phyloP scores from a whole-genome alignment of 805 yeast species.

The Metschnikowia peoriensis region DNA sequence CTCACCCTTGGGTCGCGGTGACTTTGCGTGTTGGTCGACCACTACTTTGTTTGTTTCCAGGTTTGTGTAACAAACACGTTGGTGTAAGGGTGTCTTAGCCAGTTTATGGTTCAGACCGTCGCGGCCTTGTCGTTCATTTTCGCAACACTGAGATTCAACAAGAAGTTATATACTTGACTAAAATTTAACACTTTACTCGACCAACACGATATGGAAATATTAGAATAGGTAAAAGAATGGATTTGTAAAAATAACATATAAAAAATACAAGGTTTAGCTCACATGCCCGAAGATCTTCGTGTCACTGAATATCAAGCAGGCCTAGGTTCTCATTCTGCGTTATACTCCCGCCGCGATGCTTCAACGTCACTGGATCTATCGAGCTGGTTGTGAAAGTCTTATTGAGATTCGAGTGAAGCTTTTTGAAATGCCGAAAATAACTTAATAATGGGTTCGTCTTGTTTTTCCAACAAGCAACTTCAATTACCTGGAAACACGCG shows the following conservation, averaged over 20 bases:
- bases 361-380: slow-evolving; percentile 15
- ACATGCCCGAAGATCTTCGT: background rate
- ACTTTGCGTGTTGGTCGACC: background rate
- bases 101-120: background rate
- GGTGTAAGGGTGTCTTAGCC: slow-evolving; percentile 1
- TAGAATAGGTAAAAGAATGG: background rate
- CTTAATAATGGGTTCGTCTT: slow-evolving; percentile 27
- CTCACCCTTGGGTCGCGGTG: background rate
- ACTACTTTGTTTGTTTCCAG: background rate
- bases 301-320: background rate
- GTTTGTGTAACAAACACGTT: background rate
- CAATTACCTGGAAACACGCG: slow-evolving; percentile 25
- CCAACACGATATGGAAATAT: too few species aligned
- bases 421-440: slow-evolving; percentile 31
- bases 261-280: background rate
- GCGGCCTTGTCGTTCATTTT: background rate
- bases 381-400: slow-evolving; percentile 15
- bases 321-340: background rate
- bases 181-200: too few species aligned
- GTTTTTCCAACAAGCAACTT: slow-evolving; percentile 29
- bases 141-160: background rate
- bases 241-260: background rate
- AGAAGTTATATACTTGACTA: too few species aligned
- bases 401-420: slow-evolving; percentile 21
- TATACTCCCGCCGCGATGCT: slow-evolving; percentile 11